Base-by-base conservation (phyloP, 192 early-diverging fungal genomes). In the Kickxella alabastrina region DNA sequence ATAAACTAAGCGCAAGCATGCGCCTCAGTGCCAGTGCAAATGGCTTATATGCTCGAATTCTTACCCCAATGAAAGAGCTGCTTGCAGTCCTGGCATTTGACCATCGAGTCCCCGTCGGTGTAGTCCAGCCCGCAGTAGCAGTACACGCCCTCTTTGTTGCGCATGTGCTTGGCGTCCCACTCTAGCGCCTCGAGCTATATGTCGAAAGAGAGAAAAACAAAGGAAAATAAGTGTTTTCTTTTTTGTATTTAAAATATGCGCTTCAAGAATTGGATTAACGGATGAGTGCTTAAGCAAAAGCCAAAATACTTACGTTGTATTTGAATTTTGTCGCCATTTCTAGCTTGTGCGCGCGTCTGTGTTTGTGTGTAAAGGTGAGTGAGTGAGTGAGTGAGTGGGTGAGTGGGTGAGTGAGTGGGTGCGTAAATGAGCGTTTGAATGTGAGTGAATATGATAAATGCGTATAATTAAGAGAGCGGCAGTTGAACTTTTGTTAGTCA, bases 121-220 rank as follows among this genome's bases (percentile, higher is more conserved):
- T 62, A 84, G 52, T 80, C 79, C 59, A 79, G 66, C 12, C 87
- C 90, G 34, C 90, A 92, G 51, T 92, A 92, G 62, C 90, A 92
- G 57, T 92, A 92, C 10, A 66, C 59, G 19, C 79, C 80, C 53
- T 92, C 76, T 38, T 65, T 73, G 69, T 89, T 89, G 15, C 52
- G 75, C 17, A 40, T 46, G 41, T 82, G 85, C 25, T 67, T 56
- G 18, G 39, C 48, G 57, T 83, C 67, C 81, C 82, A 84, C 43
- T 72, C 69, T 9, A 63, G 55, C 43, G 70, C 21, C 18, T 68
- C 65, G n/a, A 75, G 64, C 68, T 70, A 70, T 41, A 4, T 7
- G 21, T 48, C 3, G 18, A 22, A 19, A 12, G 10, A 42, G 19
- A 38, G 4, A 42, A 42, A 4, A 42, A 42, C 21, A 42, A 6